A percentile compares a stretch with the other conserved stretches of the same genome.
phyloP scores from a whole-genome alignment of 805 yeast species.

The Kazachstania kunashirensis region DNA sequence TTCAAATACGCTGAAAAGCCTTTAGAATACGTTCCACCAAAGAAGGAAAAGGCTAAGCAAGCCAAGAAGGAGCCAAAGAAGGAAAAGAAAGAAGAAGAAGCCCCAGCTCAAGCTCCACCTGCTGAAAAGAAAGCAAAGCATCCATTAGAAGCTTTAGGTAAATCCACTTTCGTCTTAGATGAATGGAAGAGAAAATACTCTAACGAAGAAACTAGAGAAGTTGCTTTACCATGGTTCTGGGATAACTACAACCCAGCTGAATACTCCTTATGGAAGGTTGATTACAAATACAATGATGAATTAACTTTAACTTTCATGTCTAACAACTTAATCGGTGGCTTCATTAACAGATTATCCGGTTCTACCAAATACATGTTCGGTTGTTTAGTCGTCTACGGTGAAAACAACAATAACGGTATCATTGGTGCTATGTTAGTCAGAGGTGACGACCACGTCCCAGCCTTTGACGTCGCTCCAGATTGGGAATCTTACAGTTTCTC shows the following conservation, averaged over 20 bases:
- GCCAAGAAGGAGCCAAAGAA: constrained; percentile 20
- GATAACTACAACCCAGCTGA: constrained; percentile 83
- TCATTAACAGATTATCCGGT: constrained; percentile 88
- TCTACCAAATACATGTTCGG: constrained; percentile 95
- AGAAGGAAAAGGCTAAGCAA: constrained; percentile 35
- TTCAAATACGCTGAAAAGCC: constrained; percentile 56
- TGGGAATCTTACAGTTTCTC: constrained; percentile 89
- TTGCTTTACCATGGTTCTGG: constrained; percentile 98
- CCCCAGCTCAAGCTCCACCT: constrained; percentile 33
- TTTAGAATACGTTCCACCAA: constrained; percentile 39
- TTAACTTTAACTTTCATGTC: constrained; percentile 96
- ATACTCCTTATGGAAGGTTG: constrained; percentile 92
- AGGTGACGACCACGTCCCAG: constrained; percentile 87
- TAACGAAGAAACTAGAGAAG: constrained; percentile 91
- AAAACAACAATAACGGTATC: constrained; percentile 96
- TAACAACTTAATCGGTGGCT: constrained; percentile 95
- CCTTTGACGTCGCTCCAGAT: constrained; percentile 97
- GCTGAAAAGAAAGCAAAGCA: constrained; percentile 72
- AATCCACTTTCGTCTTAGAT: constrained; percentile 59
- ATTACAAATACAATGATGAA: constrained; percentile 96
- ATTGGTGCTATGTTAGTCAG: constrained; percentile 90
- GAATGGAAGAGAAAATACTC: constrained; percentile 97
- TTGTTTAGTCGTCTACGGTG: constrained; percentile 90
- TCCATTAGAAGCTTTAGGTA: constrained; percentile 81
- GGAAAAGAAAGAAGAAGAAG: constrained; percentile 22